Evolutionary conservation across 2,329 filamentous ascomycete genomes (phyloP), one percentile per base, ranked within the genome.

Genomic region (Teratosphaeria destructans): DNA sequence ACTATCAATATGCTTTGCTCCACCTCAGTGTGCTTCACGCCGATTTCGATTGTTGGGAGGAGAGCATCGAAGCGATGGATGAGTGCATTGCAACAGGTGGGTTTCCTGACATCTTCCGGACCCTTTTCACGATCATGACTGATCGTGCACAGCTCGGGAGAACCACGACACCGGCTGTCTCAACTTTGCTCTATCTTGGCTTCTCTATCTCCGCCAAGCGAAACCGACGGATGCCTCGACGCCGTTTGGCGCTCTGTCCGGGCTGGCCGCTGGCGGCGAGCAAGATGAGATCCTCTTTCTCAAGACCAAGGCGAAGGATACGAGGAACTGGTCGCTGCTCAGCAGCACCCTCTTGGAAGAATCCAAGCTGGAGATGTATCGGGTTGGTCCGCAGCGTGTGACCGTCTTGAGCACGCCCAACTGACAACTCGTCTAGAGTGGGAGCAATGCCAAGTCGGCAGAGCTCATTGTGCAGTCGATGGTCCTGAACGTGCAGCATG

Each of bases 111-210:
- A 52, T 43, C 26, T 53, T 16, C 0, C 19, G 12, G 29, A 37
- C 55, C 6, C n/a, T 23, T 32, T 54, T 12, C 23, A 12, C 6
- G 4, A 32, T 54, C 11, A 56, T 39, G 27, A 35, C 63, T 66
- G 49, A 66, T 52, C 23, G 3, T 53, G 6, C 10, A n/a, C 57
- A 70, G 94, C 94, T 0, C 81, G 93, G 62, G 94, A 97, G 73
- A 95, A 95, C 66, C 87, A 91, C 64, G 94, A 99, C 70, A 89
- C 90, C 79, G 86, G 84, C 3, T 97, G 94, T 70, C 80, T 99
- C 59, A 97, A 96, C 73, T 97, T 95, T 74, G 89, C 91, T 35
- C 82, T 99, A 62, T 95, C 91, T 70, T 99, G 94, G 94, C 80
- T 97, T 2, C 95, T 95, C 68, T 90, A 96, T 70, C 95, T 96